Base-by-base conservation (phyloP, 2,329 filamentous ascomycete genomes). In the Trichoderma cornu-damae region DNA sequence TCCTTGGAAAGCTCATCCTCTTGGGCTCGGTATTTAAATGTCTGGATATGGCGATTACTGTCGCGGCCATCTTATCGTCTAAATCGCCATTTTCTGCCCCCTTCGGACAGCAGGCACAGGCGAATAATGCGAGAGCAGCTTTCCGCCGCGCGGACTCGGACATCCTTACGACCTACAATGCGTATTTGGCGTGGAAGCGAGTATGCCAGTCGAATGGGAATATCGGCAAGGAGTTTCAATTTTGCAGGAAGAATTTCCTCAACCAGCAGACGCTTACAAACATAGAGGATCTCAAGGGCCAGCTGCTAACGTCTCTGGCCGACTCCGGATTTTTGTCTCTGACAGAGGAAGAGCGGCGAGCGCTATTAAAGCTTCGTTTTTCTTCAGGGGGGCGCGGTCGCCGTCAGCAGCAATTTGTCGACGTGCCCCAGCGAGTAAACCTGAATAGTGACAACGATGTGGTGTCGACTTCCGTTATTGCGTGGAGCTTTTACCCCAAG, bases 401-500 rank as follows among this genome's bases (percentile, higher is more conserved):
- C 34, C 78, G 85, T 22, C 84, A 89, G 53, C 82, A 86, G 53
- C 79, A 80, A 20, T 96, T 96, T 70, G 95, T 95, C 67, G 81
- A 85, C n/a, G 79, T 96, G 1, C 93, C 92, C 0, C 78, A 85
- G 43, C 79, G 87, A 9, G 86, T 90, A 63, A 87, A 93, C 65
- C 72, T 78, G 28, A 88, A 94, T 68, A 91, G 88, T 61, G 81
- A 86, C 55, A 93, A 95, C 61, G 92, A 99, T 63, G 66, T 86
- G 1, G 79, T 96, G 22, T 80, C 90, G 5, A 84, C 86, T 60
- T 88, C 91, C 0, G 88, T 96, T 40, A 88, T 96, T 64, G 89
- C 91, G 0, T 96, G 90, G 83, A 92, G 90, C 52, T 96, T 99
- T 75, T 97, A 99, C 67, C 94, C 94, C 1, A 96, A 96, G 66